Evolutionary conservation across 2,329 filamentous ascomycete genomes (phyloP).

Genomic region (Colletotrichum lini): DNA sequence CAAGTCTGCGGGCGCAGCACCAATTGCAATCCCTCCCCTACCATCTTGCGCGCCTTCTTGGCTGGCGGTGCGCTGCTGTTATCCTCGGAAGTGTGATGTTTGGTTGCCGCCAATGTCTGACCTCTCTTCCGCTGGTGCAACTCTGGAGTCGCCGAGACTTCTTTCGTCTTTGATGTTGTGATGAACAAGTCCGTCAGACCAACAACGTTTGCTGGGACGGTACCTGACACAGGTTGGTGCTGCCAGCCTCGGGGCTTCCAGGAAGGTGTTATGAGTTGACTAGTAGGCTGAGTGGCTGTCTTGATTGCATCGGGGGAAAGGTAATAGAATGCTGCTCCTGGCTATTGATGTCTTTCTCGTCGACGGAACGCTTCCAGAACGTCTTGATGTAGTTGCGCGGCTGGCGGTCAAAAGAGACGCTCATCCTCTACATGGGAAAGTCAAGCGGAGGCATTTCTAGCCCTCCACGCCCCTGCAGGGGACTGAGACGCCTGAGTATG

Average conservation of each 20-base stretch:
- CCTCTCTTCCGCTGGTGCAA: neutral
- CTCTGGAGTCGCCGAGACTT: neutral
- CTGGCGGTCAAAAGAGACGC: slow-evolving; percentile 25
- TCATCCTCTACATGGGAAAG: slow-evolving; percentile 55
- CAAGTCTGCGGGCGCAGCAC: neutral
- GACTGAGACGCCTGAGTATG: slow-evolving; percentile 51
- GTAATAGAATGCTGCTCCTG: neutral
- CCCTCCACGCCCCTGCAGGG: slow-evolving; percentile 45
- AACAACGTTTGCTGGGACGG: neutral
- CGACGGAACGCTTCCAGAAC: slow-evolving; percentile 13
- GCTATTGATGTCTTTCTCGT: slow-evolving; percentile 8
- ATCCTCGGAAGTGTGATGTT: neutral
- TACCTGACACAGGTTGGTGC: neutral
- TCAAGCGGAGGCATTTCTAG: slow-evolving; percentile 56
- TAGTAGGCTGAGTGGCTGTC: too few relatives aligned
- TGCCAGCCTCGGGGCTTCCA: neutral
- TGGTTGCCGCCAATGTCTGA: neutral
- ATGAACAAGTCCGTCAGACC: neutral
- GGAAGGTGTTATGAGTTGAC: neutral
- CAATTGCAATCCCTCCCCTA: neutral
- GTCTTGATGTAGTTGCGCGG: neutral
- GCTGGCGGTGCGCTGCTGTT: neutral
- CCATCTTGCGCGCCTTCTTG: slow-evolving; percentile 1
- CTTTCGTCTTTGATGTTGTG: neutral
- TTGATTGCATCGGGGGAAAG: too few relatives aligned